These are phyloP conservation scores for Phytopythium mirpurense DNA, from an alignment of 352 stramenopile species.

Conservation along the genomic window DNA sequence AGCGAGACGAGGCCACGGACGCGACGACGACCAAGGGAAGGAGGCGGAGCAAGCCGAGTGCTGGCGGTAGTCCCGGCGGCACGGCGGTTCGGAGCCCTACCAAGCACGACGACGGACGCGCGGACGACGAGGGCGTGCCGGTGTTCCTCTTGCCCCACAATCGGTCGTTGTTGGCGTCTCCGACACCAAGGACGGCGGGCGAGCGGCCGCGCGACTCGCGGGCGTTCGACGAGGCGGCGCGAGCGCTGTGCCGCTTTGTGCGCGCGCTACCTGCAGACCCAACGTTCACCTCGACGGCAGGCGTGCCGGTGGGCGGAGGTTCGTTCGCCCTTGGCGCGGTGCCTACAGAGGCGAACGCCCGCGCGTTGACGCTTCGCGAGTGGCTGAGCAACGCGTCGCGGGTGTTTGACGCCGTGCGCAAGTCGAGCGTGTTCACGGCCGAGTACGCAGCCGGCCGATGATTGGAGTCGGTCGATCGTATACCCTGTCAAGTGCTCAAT, in stretches of 20 bases:
- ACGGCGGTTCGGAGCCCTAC: background rate
- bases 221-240: slow-evolving; percentile 26
- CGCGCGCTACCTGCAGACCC: slow-evolving; percentile 22
- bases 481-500: background rate
- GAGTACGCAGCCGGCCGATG: slow-evolving; percentile 25
- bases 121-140: background rate
- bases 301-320: background rate
- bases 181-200: slow-evolving; percentile 1
- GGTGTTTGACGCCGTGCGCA: slow-evolving; percentile 65
- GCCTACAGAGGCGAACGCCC: slow-evolving; percentile 10
- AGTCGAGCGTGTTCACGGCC: slow-evolving; percentile 49
- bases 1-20: slow-evolving; percentile 1
- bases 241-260: slow-evolving; percentile 23
- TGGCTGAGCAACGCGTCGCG: slow-evolving; percentile 70
- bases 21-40: slow-evolving; percentile 4
- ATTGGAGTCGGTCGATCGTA: background rate
- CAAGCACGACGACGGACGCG: background rate
- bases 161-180: background rate
- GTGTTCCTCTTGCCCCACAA: slow-evolving; percentile 9
- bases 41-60: slow-evolving; percentile 12
- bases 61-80: slow-evolving; percentile 8
- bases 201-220: slow-evolving; percentile 14
- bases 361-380: slow-evolving; percentile 57
- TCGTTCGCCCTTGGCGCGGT: slow-evolving; percentile 1
- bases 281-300: slow-evolving; percentile 15